Evolutionary conservation across 1,139 yeast genomes (phyloP), one percentile per base, ranked within the genome.

Genomic region (Diutina neorugosa): DNA sequence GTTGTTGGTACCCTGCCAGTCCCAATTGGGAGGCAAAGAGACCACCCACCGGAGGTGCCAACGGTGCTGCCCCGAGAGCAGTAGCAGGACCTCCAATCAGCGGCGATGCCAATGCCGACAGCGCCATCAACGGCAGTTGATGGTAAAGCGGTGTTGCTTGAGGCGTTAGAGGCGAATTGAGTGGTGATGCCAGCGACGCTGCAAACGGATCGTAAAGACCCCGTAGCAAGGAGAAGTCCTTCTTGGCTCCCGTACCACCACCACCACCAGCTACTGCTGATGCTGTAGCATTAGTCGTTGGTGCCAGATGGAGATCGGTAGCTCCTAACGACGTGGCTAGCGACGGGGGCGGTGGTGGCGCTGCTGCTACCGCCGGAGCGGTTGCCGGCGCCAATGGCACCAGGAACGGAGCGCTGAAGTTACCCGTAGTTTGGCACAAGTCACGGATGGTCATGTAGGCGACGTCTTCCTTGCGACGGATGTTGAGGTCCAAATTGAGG

Each of bases 401-500:
- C 53, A 76, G 65, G 64, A 86, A 86, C 1, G 95, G 94, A 46
- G 73, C 76, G n/a, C 65, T 61, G 54, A 67, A 73, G 57, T 81
- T 81, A 54, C 75, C 77, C 16, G 82, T 68, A 7, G 64, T 60
- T 42, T 68, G 70, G 56, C 81, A 72, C 52, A 80, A 71, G 9
- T 74, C 76, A 44, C 69, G 69, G 58, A 82, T 68, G 0, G 81
- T 66, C 46, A 64, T 67, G 61, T 65, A 80, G 14, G 55, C 53
- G 1, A 60, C 55, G 54, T 78, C 81, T 44, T 71, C 81, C 44
- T 69, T 73, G 47, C 91, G 75, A 57, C 86, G 76, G 54, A 88
- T 71, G 51, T 70, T 69, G 58, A 88, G 69, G 55, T 78, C 81
- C 16, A 73, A 73, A 52, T 70, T 71, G 57, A 88, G 73, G 67